phyloP scores from a whole-genome alignment of 768 basidiomycete species.

The Auricularia auricula-judae region DNA sequence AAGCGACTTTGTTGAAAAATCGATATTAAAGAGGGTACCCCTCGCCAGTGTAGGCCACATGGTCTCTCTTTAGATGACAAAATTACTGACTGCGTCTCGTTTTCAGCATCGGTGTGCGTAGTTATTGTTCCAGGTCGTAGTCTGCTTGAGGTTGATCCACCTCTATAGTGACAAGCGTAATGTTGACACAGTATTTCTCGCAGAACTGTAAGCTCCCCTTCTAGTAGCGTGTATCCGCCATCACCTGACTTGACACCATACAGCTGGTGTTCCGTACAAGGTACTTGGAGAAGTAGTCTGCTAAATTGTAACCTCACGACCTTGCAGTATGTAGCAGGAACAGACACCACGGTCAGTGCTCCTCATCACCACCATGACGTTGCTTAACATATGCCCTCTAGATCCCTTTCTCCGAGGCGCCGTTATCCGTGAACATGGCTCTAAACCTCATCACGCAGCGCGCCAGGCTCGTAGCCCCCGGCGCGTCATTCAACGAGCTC shows the following conservation, averaged over 20 bases:
- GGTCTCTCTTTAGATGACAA: neutral
- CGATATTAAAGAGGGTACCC: neutral
- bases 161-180: neutral
- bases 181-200: neutral
- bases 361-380: neutral
- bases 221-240: neutral
- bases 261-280: constrained; percentile 1
- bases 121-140: neutral
- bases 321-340: neutral
- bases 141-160: neutral
- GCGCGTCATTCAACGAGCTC: neutral
- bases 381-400: neutral
- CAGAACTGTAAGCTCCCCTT: neutral
- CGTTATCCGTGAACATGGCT: neutral
- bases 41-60: neutral
- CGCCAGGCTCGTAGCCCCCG: neutral
- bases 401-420: neutral
- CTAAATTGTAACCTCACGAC: neutral
- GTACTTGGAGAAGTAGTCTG: neutral
- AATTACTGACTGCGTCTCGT: neutral
- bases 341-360: neutral
- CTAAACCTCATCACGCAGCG: neutral
- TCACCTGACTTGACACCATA: neutral
- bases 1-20: neutral
- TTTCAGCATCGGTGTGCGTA: neutral